phyloP scores from a whole-genome alignment of 148 eudicot species.

The Vaccinium vitisidaea region DNA sequence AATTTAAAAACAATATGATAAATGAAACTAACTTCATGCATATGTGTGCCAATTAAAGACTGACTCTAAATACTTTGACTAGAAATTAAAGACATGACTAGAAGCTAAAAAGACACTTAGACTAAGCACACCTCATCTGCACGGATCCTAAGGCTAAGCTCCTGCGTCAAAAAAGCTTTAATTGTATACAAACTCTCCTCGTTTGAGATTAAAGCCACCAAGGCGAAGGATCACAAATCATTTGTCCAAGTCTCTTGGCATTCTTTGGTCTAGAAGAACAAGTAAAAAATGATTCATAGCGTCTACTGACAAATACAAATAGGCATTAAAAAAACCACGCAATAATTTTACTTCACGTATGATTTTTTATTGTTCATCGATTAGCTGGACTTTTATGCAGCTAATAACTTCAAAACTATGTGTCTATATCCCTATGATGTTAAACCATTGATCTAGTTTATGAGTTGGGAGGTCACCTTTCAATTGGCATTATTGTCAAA shows the following conservation, averaged over 20 bases:
- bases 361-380: background rate
- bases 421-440: background rate
- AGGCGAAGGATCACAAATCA: background rate
- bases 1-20: no score
- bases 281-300: background rate
- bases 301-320: slow-evolving; percentile 1
- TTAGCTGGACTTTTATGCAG: background rate
- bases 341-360: background rate
- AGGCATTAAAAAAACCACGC: background rate
- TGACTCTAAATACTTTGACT: no score
- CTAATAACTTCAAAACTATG: background rate
- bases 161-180: background rate
- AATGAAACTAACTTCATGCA: no score
- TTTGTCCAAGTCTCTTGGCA: background rate
- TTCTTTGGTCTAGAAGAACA: background rate
- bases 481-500: background rate
- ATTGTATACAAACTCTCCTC: background rate
- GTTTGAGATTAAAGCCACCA: background rate
- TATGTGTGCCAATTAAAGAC: no score
- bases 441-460: background rate
- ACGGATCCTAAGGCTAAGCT: no score
- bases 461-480: background rate
- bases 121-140: no score
- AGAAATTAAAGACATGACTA: no score
- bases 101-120: no score